A percentile compares a stretch with the other conserved stretches of the same genome.
These are phyloP conservation scores for Colletotrichum spinosum DNA, from an alignment of 2,329 filamentous ascomycete species.

Conservation along the genomic window DNA sequence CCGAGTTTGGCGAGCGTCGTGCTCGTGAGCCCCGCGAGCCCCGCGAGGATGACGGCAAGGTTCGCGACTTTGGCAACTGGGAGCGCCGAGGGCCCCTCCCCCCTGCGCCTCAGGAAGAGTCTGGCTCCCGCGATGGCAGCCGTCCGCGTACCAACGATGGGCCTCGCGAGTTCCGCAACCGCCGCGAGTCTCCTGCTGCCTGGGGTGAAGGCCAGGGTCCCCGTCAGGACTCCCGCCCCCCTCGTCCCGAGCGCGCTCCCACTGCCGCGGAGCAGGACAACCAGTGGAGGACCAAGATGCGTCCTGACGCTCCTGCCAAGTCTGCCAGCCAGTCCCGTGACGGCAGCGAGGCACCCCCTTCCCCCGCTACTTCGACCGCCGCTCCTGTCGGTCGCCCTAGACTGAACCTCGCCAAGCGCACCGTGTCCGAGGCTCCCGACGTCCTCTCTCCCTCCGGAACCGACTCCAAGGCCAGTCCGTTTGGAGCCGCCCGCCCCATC, in stretches of 20 bases:
- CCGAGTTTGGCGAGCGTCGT: conserved; percentile 60
- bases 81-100: conserved; percentile 93
- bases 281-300: conserved; percentile 93
- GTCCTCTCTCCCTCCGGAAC: conserved; percentile 61
- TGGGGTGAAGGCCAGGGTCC: conserved; percentile 74
- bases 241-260: conserved; percentile 73
- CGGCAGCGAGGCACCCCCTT: conserved; percentile 80
- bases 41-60: conserved; percentile 74
- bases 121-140: conserved; percentile 66
- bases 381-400: conserved; percentile 76
- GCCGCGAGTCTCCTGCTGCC: conserved; percentile 76
- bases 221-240: conserved; percentile 78
- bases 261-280: conserved; percentile 94
- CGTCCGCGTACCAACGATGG: conserved; percentile 68
- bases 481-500: conserved; percentile 92
- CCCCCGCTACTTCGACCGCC: conserved; percentile 68
- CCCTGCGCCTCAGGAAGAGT: conserved; percentile 69
- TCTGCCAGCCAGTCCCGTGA: conserved; percentile 77
- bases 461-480: conserved; percentile 89
- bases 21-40: conserved; percentile 73
- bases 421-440: conserved; percentile 79
- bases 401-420: conserved; percentile 91
- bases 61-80: conserved; percentile 89
- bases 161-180: conserved; percentile 69
- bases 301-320: conserved; percentile 75